Conservation (phyloP, 805 yeast genomes). For the Schwanniomyces yamadae region DNA sequence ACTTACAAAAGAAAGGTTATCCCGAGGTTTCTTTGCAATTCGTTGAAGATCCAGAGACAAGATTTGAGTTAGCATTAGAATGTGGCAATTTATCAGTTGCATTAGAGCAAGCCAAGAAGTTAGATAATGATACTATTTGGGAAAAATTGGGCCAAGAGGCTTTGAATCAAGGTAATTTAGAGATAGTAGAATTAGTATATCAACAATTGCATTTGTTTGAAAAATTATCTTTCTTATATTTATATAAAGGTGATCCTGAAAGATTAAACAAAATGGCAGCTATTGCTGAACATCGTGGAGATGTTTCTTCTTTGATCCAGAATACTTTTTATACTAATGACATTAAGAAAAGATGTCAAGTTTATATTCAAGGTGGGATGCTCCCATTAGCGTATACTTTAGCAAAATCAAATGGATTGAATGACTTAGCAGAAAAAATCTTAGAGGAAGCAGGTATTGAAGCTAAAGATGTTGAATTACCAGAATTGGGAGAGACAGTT, state of each 20-base stretch:
- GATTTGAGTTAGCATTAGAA: constrained; percentile 93
- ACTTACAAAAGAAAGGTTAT: constrained; percentile 90
- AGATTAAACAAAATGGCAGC: constrained; percentile 81
- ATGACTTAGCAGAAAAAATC: constrained; percentile 69
- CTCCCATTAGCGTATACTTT: constrained; percentile 88
- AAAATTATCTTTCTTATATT: constrained; percentile 83
- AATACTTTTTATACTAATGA: constrained; percentile 78
- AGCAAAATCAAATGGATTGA: constrained; percentile 83
- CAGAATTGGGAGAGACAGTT: constrained; percentile 46
- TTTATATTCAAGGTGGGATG: constrained; percentile 76
- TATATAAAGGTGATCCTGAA: constrained; percentile 75
- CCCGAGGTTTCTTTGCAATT: constrained; percentile 97
- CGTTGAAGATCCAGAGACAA: constrained; percentile 93
- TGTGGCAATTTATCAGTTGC: constrained; percentile 88
- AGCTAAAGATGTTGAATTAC: constrained; percentile 62
- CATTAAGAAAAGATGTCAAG: constrained; percentile 68
- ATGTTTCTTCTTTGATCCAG: constrained; percentile 74
- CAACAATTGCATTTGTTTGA: constrained; percentile 87
- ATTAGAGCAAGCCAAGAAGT: constrained; percentile 77
- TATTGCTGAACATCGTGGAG: constrained; percentile 87
- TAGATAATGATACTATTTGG: constrained; percentile 73
- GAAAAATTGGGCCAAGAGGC: constrained; percentile 83
- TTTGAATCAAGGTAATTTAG: constrained; percentile 81
- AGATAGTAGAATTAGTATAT: constrained; percentile 79
- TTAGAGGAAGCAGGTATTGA: constrained; percentile 67